Percentiles rank a stretch among this genome's conserved stretches.
Conservation (phyloP, 1,284 basidiomycete species). For the Ustanciosporium gigantosporum region DNA sequence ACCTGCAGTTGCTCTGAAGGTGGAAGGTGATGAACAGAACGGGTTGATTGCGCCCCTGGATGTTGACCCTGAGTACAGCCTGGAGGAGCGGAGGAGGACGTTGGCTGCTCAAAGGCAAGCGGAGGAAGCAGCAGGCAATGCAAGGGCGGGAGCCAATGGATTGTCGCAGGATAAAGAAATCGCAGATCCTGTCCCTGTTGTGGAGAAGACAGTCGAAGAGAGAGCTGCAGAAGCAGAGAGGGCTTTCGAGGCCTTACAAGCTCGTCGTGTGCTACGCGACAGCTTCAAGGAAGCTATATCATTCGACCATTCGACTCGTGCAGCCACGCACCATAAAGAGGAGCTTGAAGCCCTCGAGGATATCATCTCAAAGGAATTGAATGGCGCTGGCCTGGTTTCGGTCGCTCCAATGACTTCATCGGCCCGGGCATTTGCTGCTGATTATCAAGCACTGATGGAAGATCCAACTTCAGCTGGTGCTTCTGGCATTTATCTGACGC, state of each 20-base stretch:
- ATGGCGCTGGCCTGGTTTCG: slow-evolving; percentile 8
- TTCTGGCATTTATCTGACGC: slow-evolving; percentile 41
- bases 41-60: slow-evolving; percentile 11
- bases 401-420: slow-evolving; percentile 35
- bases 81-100: slow-evolving; percentile 21
- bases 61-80: slow-evolving; percentile 27
- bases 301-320: slow-evolving; percentile 26
- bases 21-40: not conserved
- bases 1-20: not conserved
- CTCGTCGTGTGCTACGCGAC: slow-evolving; percentile 30
- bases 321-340: slow-evolving; percentile 15
- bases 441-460: slow-evolving; percentile 39
- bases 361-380: too few relatives aligned
- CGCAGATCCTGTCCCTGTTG: slow-evolving; percentile 2
- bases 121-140: slow-evolving; percentile 20
- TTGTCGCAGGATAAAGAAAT: slow-evolving; percentile 4
- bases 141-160: slow-evolving; percentile 11
- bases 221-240: slow-evolving; percentile 38
- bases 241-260: slow-evolving; percentile 35
- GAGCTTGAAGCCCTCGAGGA: slow-evolving; percentile 5
- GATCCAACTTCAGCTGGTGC: slow-evolving; percentile 32
- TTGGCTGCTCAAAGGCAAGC: slow-evolving; percentile 31
- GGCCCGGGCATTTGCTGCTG: slow-evolving; percentile 47
- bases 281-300: slow-evolving; percentile 25
- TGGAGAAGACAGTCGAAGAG: slow-evolving; percentile 33